Evolutionary conservation across 768 basidiomycete genomes (phyloP).

Genomic region (Suillus cothurnatus): DNA sequence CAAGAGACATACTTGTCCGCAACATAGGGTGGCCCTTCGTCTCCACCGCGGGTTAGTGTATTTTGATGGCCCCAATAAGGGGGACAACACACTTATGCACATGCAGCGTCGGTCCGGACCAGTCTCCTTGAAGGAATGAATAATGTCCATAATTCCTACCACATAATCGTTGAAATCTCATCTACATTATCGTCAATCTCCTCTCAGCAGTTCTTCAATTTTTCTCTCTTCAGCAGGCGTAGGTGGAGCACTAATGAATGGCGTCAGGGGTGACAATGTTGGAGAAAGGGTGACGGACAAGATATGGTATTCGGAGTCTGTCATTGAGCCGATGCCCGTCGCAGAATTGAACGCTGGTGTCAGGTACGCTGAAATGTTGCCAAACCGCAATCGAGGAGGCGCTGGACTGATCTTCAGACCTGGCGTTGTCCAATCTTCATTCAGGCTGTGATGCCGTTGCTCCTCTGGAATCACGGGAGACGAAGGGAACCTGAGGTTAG

Average conservation of each 20-base stretch:
- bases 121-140: constrained; percentile 23
- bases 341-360: background rate
- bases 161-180: background rate
- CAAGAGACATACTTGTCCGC: no score
- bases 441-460: background rate
- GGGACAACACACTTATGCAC: background rate
- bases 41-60: background rate
- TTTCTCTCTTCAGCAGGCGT: background rate
- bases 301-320: background rate
- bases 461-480: background rate
- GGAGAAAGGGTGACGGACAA: background rate
- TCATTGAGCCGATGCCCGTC: background rate
- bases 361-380: background rate
- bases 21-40: background rate
- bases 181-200: background rate
- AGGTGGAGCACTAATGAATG: background rate
- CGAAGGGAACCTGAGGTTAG: background rate
- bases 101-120: constrained; percentile 15
- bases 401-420: background rate
- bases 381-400: background rate
- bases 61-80: background rate
- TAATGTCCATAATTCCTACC: constrained; percentile 24
- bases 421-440: background rate
- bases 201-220: background rate
- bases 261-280: background rate